phyloP scores from a whole-genome alignment of 2,329 filamentous ascomycete genomes.

The Fusarium agapanthi region DNA sequence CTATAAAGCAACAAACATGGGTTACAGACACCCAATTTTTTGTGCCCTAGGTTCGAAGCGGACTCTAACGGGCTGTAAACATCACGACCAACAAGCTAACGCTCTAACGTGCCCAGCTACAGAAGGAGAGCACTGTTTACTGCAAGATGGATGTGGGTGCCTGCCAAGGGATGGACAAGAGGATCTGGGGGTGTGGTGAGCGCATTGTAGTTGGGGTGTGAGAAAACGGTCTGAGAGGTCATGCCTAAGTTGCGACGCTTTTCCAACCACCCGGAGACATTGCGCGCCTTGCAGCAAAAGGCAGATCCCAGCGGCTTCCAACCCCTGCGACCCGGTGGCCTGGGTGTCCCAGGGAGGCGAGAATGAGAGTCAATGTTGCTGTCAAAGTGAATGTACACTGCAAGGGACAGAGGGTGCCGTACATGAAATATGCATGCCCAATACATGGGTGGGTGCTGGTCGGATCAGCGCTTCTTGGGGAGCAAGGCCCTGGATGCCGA shows the following conservation, averaged over 20 bases:
- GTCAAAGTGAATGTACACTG: not conserved
- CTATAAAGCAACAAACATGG: slow-evolving; percentile 9
- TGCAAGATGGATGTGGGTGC: slow-evolving; percentile 14
- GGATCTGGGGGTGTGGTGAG: slow-evolving; percentile 9
- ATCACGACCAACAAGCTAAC: slow-evolving; percentile 21
- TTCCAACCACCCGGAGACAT: slow-evolving; percentile 34
- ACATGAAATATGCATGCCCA: not conserved
- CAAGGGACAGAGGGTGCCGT: slow-evolving; percentile 6
- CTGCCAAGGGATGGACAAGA: slow-evolving; percentile 18
- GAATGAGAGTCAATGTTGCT: slow-evolving; percentile 9
- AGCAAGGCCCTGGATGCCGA: slow-evolving; percentile 15
- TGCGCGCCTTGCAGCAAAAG: slow-evolving; percentile 26
- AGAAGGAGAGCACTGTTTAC: slow-evolving; percentile 16
- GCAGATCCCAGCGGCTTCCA: slow-evolving; percentile 30
- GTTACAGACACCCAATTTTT: not conserved
- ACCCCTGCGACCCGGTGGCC: slow-evolving; percentile 35
- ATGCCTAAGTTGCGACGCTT: slow-evolving; percentile 14
- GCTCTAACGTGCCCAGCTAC: slow-evolving; percentile 13
- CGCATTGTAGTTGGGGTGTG: slow-evolving; percentile 9
- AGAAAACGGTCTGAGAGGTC: slow-evolving; percentile 13
- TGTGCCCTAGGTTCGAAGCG: not conserved
- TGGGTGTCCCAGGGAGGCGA: slow-evolving; percentile 27
- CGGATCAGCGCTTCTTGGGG: slow-evolving; percentile 28
- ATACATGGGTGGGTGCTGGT: slow-evolving; percentile 2
- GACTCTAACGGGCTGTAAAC: slow-evolving; percentile 20